Base-by-base conservation (phyloP, 2,329 filamentous ascomycete genomes). In the Talaromyces sp. region DNA sequence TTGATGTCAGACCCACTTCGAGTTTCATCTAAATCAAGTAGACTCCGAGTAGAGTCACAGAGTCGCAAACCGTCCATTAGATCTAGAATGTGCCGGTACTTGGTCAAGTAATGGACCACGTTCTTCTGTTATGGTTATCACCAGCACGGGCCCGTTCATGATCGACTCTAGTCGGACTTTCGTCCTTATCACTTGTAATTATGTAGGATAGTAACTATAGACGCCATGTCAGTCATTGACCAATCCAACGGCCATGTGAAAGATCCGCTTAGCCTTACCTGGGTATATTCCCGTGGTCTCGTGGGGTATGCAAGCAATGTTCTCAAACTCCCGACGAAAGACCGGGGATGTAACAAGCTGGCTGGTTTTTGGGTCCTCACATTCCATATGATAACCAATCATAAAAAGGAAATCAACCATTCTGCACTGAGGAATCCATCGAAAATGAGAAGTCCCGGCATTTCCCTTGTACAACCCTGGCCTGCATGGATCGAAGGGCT, bases 261-360 rank as follows among this genome's bases (percentile, higher is more conserved):
- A 33, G 56, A 59, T 45, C 56, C 56, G 56, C 56, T 45, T 59
- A 39, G 39, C 56, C 56, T 11, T 59, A 31, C 56, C 56, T 59
- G 56, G 56, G 14, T n/a, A 59, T 59, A 59, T 31, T 24, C 27
- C 56, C 56, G 56, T 11, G 35, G 31, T 22, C 31, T 10, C n/a
- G 52, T 56, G n/a, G 33, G 33, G 19, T 39, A 31, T 33, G 48
- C 48, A 52, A 31, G 27, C 14, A 13, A 35, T 19, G 27, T 2
- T 37, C 10, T 54, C 31, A 33, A 35, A 35, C n/a, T 13, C n/a
- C 27, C n/a, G 52, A 14, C 33, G 10, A 22, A 56, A 37, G 31
- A 14, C 52, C 52, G 52, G n/a, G 19, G 9, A 56, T 56, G 52
- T 11, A 22, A 39, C 14, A 31, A 33, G 16, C 27, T 33, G 19